Base-by-base conservation (phyloP, 768 basidiomycete species). In the Crepidotus variabilis region DNA sequence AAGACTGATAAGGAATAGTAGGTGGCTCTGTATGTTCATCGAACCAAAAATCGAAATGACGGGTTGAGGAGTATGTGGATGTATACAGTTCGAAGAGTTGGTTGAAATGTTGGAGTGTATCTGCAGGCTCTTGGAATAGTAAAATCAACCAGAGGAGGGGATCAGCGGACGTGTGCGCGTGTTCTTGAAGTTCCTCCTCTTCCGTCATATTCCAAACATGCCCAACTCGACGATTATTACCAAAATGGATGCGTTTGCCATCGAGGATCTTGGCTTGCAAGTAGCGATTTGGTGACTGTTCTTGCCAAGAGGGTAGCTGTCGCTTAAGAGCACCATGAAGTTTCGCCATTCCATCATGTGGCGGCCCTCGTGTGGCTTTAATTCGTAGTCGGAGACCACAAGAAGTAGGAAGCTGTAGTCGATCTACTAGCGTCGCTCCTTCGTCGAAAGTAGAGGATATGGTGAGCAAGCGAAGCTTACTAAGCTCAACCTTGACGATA, bases 211-310 rank as follows among this genome's bases (percentile, higher is more conserved):
- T 61, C 66, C 64, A 67, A 6, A 61, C 56, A 46, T 59, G 54
- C 14, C 67, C 67, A 47, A 65, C 59, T 21, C 62, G 62, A 39
- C 50, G 56, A 8, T 62, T 63, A 39, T 68, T 68, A 14, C 65
- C 63, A 33, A 68, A 68, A 57, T 66, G 61, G 28, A 68, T 63
- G 36, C 63, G 58, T 46, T 62, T 51, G 4, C 62, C 61, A 46
- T 58, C 63, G 16, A 68, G 60, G 43, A 65, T 54, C 39, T 66
- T 66, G 13, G 65, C 65, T 51, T 66, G 67, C 11, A 66, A 48
- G 46, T 65, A 68, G 1, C 61, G 65, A 50, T 58, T 35, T 3
- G 34, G 45, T 1, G 50, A 50, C n/a, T 56, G 51, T 2, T 49
- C 51, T n/a, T 62, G 61, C 58, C 61, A 63, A 23, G 56, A 51